Base-by-base conservation (phyloP, 495 filamentous ascomycete species). In the Staphylotrichum longicolle region DNA sequence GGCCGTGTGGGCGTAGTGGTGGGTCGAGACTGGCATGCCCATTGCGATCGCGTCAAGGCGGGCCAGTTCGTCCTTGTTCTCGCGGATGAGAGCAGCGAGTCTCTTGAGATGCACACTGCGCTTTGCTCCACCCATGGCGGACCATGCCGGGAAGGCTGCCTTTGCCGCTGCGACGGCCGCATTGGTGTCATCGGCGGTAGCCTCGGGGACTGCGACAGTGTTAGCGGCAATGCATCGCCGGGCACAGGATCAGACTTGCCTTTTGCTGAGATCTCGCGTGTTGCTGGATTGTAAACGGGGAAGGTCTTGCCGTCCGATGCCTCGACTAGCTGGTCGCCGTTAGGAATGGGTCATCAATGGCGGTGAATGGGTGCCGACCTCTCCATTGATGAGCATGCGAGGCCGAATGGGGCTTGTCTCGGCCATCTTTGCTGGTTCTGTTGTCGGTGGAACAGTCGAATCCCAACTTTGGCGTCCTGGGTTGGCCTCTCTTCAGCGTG, bases 101-200 rank as follows among this genome's bases (percentile, higher is more conserved):
- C 82, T 82, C 63, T 77, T 77, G 48, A 89, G 62, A 66, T 76
- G 77, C 0, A 58, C 62, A 7, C 72, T 78, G 14, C 83, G 74
- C 48, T 76, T 68, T 5, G 71, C 34, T 0, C 80, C 78, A 5
- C 74, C 72, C 15, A 83, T 72, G 7, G 72, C 74, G 3, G 76
- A 77, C 85, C 86, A 88, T 20, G 76, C 71, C 20, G 82, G 82
- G 61, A 85, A 83, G 7, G 86, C 84, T 5, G 76, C 77, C 58
- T 82, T 80, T 34, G 86, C 86, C 12, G 85, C 80, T 4, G 78
- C 78, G 2, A 88, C 83, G 12, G 85, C 85, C 3, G 65, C 69
- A 69, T 88, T 78, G 62, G 82, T 77, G 63, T 89, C 84, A 5
- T 78, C 68, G 33, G 39, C 60, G 35, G 56, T 71, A 3, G 73